These are phyloP conservation scores for Cornus controversa DNA, from an alignment of 148 eudicot species.

Conservation along the genomic window DNA sequence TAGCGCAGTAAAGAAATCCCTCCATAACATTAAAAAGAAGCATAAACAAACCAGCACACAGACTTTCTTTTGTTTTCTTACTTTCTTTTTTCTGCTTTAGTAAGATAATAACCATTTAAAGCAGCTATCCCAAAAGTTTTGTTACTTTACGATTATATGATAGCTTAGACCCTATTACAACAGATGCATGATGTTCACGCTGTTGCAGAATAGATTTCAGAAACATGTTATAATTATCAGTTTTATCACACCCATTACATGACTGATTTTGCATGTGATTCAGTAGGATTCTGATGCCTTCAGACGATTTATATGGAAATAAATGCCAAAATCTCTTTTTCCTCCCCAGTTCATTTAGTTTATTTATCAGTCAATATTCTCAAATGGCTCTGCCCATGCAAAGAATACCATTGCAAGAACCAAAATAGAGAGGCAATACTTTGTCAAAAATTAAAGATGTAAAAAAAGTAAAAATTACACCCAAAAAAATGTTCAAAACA, in stretches of 20 bases:
- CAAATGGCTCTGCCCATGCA: slow-evolving; percentile 1
- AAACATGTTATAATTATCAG: background rate
- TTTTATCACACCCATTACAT: slow-evolving; percentile 1
- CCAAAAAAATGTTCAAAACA: background rate
- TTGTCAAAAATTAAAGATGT: background rate
- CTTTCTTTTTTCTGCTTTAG: background rate
- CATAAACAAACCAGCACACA: background rate
- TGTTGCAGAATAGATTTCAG: background rate
- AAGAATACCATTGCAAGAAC: background rate
- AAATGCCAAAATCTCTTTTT: background rate
- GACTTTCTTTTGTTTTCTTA: background rate
- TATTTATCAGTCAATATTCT: background rate
- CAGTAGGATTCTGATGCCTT: background rate
- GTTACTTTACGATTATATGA: background rate
- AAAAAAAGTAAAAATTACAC: background rate
- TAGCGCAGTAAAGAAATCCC: background rate
- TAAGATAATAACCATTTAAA: background rate
- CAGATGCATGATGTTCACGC: too few relatives aligned
- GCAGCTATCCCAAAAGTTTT: background rate
- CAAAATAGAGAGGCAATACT: background rate
- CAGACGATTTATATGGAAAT: background rate
- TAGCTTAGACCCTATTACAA: too few relatives aligned
- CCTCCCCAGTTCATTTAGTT: too few relatives aligned
- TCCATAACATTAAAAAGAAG: background rate
- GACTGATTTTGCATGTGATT: background rate